Conservation (phyloP, 495 filamentous ascomycete genomes). For the Bathelium albidoporum region DNA sequence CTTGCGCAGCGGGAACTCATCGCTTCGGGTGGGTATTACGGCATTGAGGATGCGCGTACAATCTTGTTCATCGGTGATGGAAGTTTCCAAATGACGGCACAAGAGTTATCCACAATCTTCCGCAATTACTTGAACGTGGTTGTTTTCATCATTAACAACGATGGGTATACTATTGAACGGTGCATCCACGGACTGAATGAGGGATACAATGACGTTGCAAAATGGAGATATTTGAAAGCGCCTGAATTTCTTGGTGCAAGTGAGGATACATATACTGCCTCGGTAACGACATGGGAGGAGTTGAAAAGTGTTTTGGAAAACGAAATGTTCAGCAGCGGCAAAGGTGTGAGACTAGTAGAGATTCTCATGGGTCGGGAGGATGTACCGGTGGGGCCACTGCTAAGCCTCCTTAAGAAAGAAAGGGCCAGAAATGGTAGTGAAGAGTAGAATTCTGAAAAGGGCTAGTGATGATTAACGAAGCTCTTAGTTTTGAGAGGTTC, state of each 20-base stretch:
- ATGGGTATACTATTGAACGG: conserved; percentile 41
- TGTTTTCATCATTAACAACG: conserved; percentile 34
- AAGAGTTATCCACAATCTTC: conserved; percentile 82
- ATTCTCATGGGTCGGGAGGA: conserved; percentile 40
- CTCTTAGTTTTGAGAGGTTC: too few species aligned
- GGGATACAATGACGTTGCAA: conserved; percentile 67
- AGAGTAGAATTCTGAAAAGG: neutral
- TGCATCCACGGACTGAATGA: conserved; percentile 51
- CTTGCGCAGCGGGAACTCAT: conserved; percentile 34
- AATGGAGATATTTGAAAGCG: conserved; percentile 52
- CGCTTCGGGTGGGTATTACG: conserved; percentile 10
- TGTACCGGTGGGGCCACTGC: conserved; percentile 22
- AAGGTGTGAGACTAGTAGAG: conserved; percentile 36
- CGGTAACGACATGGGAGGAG: conserved; percentile 30
- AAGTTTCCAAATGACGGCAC: conserved; percentile 71
- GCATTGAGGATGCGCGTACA: conserved; percentile 25
- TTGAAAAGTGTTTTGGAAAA: conserved; percentile 29
- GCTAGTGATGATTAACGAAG: too few species aligned
- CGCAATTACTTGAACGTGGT: conserved; percentile 66
- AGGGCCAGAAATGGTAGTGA: neutral
- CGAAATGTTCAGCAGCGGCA: conserved; percentile 30
- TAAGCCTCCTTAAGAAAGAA: neutral
- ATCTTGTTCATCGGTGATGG: conserved; percentile 86
- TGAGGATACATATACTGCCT: conserved; percentile 11
- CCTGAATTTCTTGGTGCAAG: conserved; percentile 38